Base-by-base conservation (phyloP, 257 asterid species). In the Anisodus tanguticus region DNA sequence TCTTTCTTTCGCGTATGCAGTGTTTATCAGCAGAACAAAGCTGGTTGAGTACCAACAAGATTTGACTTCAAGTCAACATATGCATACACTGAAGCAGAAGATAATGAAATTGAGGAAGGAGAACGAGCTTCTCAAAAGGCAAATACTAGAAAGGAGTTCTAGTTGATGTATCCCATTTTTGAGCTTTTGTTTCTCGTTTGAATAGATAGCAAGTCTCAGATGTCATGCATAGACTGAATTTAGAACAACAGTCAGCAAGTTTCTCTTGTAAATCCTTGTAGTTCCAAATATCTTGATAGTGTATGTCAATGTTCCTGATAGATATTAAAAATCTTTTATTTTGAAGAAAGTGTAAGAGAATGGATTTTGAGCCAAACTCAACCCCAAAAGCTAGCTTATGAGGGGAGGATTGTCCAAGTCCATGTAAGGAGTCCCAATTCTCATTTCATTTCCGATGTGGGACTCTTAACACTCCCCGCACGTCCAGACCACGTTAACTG, bases 71-170 rank as follows among this genome's bases (percentile, higher is more conserved):
- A 86, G 84, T 85, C 87, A 84, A 63, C 88, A 89, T 67, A 77
- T 86, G 84, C 88, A 87, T 41, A 84, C 86, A 39, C 87, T 89
- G 10, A 89, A 89, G 88, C 92, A 89, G 80, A 89, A 86, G 85
- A 83, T 89, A 17, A 89, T 89, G 92, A 87, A 84, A 80, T 85
- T 89, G 31, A 43, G 92, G 71, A 89, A 87, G 85, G 92, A 89
- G 80, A 87, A 89, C 35, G 92, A 89, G 83, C 82, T 84, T 76
- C 92, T 89, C 17, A 86, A 85, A 66, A 80, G 92, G 69, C 79
- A 85, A 62, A 83, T 82, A 8, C 57, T 26, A 39, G 86, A 79
- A 53, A 83, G 59, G 8, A 79, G 39, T 63, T 8, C 69, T 63
- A 63, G 69, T 22, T 63, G 69, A 63, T 19, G 7, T 22, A 8